Conservation (phyloP, 495 filamentous ascomycete species). For the Lasiosphaeria hispida region DNA sequence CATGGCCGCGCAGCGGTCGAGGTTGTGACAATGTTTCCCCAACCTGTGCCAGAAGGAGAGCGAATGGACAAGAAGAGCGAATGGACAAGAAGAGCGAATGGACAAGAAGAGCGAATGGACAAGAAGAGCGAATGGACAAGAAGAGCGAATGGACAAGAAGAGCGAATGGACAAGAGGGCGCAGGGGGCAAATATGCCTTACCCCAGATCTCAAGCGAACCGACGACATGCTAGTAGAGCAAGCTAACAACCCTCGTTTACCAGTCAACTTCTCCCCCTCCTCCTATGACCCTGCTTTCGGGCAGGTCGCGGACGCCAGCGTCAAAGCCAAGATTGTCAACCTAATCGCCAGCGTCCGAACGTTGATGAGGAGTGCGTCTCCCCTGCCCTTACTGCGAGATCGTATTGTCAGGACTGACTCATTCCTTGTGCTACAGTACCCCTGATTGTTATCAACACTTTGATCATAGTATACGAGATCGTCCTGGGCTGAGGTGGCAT, state of each 20-base stretch:
- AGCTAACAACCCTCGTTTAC: conserved; percentile 6
- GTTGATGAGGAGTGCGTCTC: conserved; percentile 83
- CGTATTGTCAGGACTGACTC: not conserved
- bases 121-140: no score
- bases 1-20: no score
- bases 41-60: no score
- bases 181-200: no score
- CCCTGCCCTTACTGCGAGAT: not conserved
- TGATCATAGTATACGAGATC: conserved; percentile 87
- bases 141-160: not conserved
- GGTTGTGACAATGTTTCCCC: no score
- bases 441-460: conserved; percentile 83
- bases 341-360: conserved; percentile 88
- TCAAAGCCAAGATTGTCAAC: conserved; percentile 84
- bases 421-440: conserved; percentile 61
- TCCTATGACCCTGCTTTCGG: conserved; percentile 73
- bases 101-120: no score
- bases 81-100: no score
- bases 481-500: conserved; percentile 57
- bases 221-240: not conserved
- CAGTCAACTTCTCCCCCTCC: conserved; percentile 76
- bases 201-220: no score
- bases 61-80: no score
- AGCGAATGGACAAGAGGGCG: not conserved
- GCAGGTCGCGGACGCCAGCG: conserved; percentile 66